These are phyloP conservation scores for Veloboletus limbatus DNA, from an alignment of 1,284 basidiomycete genomes.

Conservation along the genomic window DNA sequence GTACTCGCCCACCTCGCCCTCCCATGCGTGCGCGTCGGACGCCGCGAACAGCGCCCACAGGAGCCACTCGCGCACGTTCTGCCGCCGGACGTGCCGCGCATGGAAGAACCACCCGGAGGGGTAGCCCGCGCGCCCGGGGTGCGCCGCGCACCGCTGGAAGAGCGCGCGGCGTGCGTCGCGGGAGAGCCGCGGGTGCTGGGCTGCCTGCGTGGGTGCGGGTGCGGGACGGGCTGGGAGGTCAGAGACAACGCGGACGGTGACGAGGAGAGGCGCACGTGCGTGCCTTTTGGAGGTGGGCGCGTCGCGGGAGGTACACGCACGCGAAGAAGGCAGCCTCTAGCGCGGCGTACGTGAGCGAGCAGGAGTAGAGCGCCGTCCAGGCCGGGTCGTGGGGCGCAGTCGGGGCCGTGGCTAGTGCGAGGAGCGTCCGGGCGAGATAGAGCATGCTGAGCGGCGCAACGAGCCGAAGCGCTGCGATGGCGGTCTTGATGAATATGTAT, in stretches of 20 bases:
- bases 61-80: constrained; percentile 61
- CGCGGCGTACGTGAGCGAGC: constrained; percentile 35
- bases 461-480: constrained; percentile 47
- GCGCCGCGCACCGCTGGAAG: constrained; percentile 46
- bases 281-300: constrained; percentile 46
- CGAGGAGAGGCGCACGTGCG: no score
- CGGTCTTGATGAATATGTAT: constrained; percentile 51
- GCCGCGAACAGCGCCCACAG: constrained; percentile 58
- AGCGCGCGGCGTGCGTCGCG: constrained; percentile 45
- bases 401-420: background rate
- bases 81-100: constrained; percentile 35
- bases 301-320: constrained; percentile 49
- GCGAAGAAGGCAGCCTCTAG: constrained; percentile 50
- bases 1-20: constrained; percentile 48
- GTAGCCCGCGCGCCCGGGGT: constrained; percentile 33
- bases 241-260: no score
- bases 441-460: constrained; percentile 48
- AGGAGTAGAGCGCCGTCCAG: constrained; percentile 2
- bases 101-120: constrained; percentile 56
- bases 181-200: constrained; percentile 39
- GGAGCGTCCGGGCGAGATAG: constrained; percentile 29
- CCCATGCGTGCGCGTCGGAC: constrained; percentile 38
- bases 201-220: constrained; percentile 31
- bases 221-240: no score
- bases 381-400: background rate